Conservation (phyloP, 495 filamentous ascomycete species). For the Xylaria grammica region DNA sequence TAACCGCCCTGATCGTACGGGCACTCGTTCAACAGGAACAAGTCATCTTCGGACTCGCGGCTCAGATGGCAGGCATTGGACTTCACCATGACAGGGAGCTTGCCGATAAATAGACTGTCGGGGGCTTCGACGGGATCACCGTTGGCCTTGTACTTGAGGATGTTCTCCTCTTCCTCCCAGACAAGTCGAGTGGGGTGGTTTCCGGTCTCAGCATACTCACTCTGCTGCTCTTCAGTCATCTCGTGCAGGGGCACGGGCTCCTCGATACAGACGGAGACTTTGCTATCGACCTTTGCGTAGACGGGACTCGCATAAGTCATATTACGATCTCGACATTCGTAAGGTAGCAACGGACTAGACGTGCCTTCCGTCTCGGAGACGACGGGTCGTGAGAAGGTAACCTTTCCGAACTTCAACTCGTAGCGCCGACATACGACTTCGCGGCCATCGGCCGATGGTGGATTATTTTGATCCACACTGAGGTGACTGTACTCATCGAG, state of each 20-base stretch:
- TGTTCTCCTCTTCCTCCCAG: constrained; percentile 62
- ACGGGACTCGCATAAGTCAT: constrained; percentile 93
- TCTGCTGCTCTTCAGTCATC: constrained; percentile 65
- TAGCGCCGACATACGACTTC: constrained; percentile 84
- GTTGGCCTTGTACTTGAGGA: constrained; percentile 43
- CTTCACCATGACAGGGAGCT: constrained; percentile 97
- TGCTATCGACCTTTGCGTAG: constrained; percentile 82
- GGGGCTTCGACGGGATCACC: constrained; percentile 50
- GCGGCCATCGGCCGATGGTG: constrained; percentile 71
- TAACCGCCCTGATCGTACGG: constrained; percentile 98
- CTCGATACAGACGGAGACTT: constrained; percentile 80
- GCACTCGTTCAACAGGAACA: constrained; percentile 91
- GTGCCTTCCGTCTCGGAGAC: constrained; percentile 92
- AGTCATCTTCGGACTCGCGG: constrained; percentile 75
- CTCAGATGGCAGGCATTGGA: constrained; percentile 90
- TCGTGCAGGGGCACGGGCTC: constrained; percentile 65
- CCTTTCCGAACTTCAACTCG: constrained; percentile 87
- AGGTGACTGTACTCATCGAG: constrained; percentile 87
- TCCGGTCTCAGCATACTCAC: constrained; percentile 50
- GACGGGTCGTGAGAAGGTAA: constrained; percentile 81
- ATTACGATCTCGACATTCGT: constrained; percentile 92
- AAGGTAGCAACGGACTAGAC: constrained; percentile 79
- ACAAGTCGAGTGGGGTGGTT: constrained; percentile 57
- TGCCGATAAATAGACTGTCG: constrained; percentile 78
- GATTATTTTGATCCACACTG: constrained; percentile 85